Percentiles rank a stretch among this genome's conserved stretches.
Conservation (phyloP, 371 early-diverging fungal genomes). For the Mucor mucedo region DNA sequence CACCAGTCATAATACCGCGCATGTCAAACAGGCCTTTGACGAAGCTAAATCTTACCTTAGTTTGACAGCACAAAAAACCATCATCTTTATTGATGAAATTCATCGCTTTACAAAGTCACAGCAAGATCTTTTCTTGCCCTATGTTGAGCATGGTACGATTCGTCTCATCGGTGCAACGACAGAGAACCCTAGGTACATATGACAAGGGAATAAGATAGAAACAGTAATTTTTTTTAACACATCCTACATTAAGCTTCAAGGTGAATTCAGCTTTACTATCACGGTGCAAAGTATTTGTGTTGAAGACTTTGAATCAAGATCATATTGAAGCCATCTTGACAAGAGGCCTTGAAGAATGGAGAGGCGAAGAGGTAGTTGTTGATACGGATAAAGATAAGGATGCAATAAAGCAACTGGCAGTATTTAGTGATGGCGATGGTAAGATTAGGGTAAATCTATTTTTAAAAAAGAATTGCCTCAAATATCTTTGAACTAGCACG, state of each 20-base stretch:
- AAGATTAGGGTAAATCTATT: constrained; percentile 9
- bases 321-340: constrained; percentile 66
- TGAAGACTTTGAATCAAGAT: constrained; percentile 63
- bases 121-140: constrained; percentile 85
- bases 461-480: neutral
- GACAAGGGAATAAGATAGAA: neutral
- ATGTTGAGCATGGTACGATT: constrained; percentile 81
- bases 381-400: constrained; percentile 32
- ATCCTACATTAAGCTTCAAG: constrained; percentile 56
- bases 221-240: neutral
- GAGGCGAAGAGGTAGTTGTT: constrained; percentile 23
- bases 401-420: constrained; percentile 54
- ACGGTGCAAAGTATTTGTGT: constrained; percentile 78
- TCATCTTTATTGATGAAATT: constrained; percentile 88
- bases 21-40: constrained; percentile 72
- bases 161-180: constrained; percentile 87
- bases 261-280: constrained; percentile 83
- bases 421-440: constrained; percentile 76
- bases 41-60: constrained; percentile 66
- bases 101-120: constrained; percentile 90
- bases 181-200: constrained; percentile 79
- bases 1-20: constrained; percentile 69
- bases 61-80: constrained; percentile 67
- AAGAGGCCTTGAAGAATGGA: constrained; percentile 59
- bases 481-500: constrained; percentile 51